These are phyloP conservation scores for Dryadomyces sulphureus DNA, from an alignment of 2,329 filamentous ascomycete species.

Conservation along the genomic window DNA sequence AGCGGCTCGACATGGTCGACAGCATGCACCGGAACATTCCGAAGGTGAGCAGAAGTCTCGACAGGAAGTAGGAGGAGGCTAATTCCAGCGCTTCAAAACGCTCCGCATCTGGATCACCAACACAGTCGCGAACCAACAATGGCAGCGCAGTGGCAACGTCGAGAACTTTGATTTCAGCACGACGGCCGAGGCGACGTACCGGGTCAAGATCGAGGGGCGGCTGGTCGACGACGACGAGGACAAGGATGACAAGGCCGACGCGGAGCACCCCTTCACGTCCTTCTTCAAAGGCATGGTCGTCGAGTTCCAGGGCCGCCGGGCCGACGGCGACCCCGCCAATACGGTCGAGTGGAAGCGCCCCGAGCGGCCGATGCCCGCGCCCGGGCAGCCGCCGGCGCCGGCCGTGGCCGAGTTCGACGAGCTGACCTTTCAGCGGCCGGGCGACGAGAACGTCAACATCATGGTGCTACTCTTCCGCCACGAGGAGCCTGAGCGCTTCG, in stretches of 20 bases:
- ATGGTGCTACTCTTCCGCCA: constrained; percentile 75
- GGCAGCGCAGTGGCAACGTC: constrained; percentile 62
- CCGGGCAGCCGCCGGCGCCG: constrained; percentile 18
- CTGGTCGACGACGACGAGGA: constrained; percentile 58
- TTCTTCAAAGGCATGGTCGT: constrained; percentile 73
- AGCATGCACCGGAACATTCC: constrained; percentile 48
- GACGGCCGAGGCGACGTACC: constrained; percentile 64
- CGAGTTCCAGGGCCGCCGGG: constrained; percentile 42
- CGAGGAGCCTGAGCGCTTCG: constrained; percentile 74
- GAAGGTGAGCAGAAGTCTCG: too few species aligned
- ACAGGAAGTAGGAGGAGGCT: too few species aligned
- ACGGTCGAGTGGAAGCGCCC: constrained; percentile 81
- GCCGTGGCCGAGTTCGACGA: constrained; percentile 73
- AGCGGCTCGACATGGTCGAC: constrained; percentile 81
- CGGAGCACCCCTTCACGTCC: constrained; percentile 46
- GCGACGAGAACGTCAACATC: constrained; percentile 85
- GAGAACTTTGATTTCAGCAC: constrained; percentile 73
- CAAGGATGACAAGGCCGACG: constrained; percentile 27
- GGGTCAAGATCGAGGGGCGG: constrained; percentile 82
- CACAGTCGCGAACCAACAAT: constrained; percentile 84
- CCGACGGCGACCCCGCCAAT: constrained; percentile 12
- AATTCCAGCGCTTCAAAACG: constrained; percentile 63
- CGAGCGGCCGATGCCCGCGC: constrained; percentile 33
- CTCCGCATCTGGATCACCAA: constrained; percentile 92
- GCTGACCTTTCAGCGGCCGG: constrained; percentile 77